Evolutionary conservation across 768 basidiomycete species (phyloP).

Genomic region (Lentinula sp.): DNA sequence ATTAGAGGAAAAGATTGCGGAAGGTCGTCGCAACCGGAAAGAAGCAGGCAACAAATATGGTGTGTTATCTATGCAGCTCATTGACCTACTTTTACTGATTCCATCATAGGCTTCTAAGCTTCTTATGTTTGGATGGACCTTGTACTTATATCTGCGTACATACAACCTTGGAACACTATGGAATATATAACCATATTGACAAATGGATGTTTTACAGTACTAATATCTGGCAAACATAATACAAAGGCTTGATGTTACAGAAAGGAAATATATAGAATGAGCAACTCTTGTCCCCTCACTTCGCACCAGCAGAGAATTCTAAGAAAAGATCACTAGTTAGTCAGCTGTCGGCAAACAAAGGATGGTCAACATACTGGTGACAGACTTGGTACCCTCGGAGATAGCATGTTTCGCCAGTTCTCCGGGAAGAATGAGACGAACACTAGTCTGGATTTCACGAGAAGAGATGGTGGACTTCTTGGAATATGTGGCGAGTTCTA

Average conservation of each 20-base stretch:
- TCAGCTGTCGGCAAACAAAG: conserved; percentile 1
- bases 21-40: conserved; percentile 78
- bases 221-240: neutral
- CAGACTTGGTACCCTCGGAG: conserved; percentile 77
- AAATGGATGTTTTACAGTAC: conserved; percentile 6
- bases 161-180: neutral
- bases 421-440: conserved; percentile 92
- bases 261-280: neutral
- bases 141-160: neutral
- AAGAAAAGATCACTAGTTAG: neutral
- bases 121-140: neutral
- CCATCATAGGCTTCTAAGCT: conserved; percentile 23
- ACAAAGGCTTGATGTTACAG: conserved; percentile 2
- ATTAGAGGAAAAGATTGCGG: conserved; percentile 78
- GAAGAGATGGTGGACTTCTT: conserved; percentile 99
- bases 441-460: conserved; percentile 95
- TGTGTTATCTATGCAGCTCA: conserved; percentile 21
- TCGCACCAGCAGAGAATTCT: conserved; percentile 61
- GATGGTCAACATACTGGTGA: conserved; percentile 37
- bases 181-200: no score
- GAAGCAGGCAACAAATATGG: conserved; percentile 93
- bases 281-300: conserved; percentile 24
- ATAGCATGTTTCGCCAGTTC: conserved; percentile 99
- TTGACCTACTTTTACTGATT: neutral
- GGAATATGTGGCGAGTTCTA: conserved; percentile 95